Percentiles rank a stretch among this genome's conserved stretches.
phyloP scores from a whole-genome alignment of 495 filamentous ascomycete species.

The Penicillium canescens region DNA sequence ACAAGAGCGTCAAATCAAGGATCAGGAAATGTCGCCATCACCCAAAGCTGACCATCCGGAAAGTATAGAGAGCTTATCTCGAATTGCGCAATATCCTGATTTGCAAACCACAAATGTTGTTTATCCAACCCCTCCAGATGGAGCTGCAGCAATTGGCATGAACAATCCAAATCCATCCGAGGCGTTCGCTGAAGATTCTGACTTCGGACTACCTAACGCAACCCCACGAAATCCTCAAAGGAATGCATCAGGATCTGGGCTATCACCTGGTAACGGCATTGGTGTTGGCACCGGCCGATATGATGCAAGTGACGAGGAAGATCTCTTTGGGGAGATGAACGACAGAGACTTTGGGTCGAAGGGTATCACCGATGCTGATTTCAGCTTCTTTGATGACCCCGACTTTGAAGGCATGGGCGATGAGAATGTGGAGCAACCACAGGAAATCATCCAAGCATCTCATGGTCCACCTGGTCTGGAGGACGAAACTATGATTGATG shows the following conservation, averaged over 20 bases:
- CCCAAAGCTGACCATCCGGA: constrained; percentile 26
- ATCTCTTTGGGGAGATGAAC: constrained; percentile 69
- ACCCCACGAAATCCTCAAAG: constrained; percentile 17
- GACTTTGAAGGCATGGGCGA: constrained; percentile 38
- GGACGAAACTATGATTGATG: constrained; percentile 1
- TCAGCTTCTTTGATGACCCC: constrained; percentile 83
- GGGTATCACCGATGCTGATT: constrained; percentile 85
- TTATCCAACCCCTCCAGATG: constrained; percentile 89
- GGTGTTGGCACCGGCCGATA: constrained; percentile 43
- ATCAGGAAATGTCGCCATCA: constrained; percentile 26
- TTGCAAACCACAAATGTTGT: constrained; percentile 61
- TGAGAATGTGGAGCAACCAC: constrained; percentile 9
- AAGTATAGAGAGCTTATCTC: constrained; percentile 44
- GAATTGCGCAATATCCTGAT: constrained; percentile 52
- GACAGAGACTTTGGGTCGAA: constrained; percentile 77
- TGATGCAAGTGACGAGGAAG: constrained; percentile 55
- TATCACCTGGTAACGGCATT: constrained; percentile 18
- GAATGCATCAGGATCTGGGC: constrained; percentile 18
- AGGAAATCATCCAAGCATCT: constrained; percentile 14
- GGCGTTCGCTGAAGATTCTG: constrained; percentile 32
- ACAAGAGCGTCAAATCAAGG: constrained; percentile 30
- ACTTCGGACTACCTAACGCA: constrained; percentile 19
- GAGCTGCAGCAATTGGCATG: constrained; percentile 45
- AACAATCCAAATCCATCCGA: constrained; percentile 26
- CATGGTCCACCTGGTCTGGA: constrained; percentile 11